These are phyloP conservation scores for Hamamelis virginiana DNA, from an alignment of 164 flowering plant genomes.

Conservation along the genomic window DNA sequence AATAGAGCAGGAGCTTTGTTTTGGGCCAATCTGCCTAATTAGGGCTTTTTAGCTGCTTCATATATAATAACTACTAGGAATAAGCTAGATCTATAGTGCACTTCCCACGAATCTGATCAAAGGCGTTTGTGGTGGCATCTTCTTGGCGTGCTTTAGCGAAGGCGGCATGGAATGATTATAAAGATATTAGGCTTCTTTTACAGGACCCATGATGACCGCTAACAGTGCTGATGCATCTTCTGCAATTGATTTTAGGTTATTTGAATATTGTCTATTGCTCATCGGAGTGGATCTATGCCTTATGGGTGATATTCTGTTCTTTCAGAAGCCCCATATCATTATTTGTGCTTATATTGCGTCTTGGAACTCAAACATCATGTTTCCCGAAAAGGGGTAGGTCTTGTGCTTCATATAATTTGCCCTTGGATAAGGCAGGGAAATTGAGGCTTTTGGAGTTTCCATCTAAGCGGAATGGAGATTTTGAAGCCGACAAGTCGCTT, in stretches of 20 bases:
- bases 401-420: not conserved
- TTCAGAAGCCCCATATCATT: not conserved
- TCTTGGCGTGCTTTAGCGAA: not conserved
- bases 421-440: not conserved
- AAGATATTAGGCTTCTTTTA: not conserved
- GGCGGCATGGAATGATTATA: not conserved
- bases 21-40: not conserved
- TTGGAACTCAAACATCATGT: not conserved
- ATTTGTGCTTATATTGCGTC: not conserved
- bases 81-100: not conserved
- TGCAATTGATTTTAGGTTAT: not conserved
- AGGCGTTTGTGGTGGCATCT: not conserved
- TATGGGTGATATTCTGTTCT: not conserved
- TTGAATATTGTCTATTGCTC: not conserved
- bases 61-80: not conserved
- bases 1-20: not conserved
- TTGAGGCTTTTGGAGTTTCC: not conserved
- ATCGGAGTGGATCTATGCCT: not conserved
- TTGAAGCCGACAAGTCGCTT: not conserved
- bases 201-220: not conserved
- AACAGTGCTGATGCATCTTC: conserved; percentile 4
- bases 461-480: not conserved
- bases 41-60: not conserved
- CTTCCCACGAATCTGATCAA: not conserved
- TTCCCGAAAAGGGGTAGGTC: not conserved